Evolutionary conservation across 805 yeast genomes (phyloP).

Genomic region (Teunomyces aglyptinius): DNA sequence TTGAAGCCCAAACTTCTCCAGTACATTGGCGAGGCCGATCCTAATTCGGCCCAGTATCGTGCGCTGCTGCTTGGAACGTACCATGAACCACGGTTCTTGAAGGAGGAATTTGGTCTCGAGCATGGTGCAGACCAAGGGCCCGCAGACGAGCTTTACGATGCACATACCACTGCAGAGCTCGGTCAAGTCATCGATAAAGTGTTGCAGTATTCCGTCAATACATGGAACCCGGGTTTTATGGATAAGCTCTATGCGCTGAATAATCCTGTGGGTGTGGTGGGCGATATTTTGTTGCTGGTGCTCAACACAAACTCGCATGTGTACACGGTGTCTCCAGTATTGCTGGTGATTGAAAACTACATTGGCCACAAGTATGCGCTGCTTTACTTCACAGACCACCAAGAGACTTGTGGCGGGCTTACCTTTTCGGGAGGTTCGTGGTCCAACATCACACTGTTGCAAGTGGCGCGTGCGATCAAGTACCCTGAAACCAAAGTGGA

Average conservation of each 20-base stretch:
- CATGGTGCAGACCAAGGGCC: slow-evolving; percentile 27
- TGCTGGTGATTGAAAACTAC: slow-evolving; percentile 70
- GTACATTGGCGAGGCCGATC: slow-evolving; percentile 52
- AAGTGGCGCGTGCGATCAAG: slow-evolving; percentile 65
- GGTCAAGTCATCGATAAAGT: slow-evolving; percentile 52
- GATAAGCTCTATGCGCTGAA: slow-evolving; percentile 85
- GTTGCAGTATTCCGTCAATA: slow-evolving; percentile 66
- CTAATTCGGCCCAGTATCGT: slow-evolving; percentile 24
- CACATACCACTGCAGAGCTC: slow-evolving; percentile 30
- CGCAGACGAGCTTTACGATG: slow-evolving; percentile 25
- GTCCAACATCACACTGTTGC: slow-evolving; percentile 78
- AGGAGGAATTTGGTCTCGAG: slow-evolving; percentile 19
- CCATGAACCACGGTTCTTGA: slow-evolving; percentile 50
- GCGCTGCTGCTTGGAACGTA: slow-evolving; percentile 50
- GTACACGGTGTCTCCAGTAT: slow-evolving; percentile 78
- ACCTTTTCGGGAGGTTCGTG: slow-evolving; percentile 88
- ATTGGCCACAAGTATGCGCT: slow-evolving; percentile 67
- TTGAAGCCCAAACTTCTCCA: slow-evolving; percentile 51
- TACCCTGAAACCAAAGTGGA: slow-evolving; percentile 66
- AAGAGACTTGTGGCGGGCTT: slow-evolving; percentile 67
- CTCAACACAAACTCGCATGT: slow-evolving; percentile 85
- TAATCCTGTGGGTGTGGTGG: slow-evolving; percentile 76
- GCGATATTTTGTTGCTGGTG: slow-evolving; percentile 65
- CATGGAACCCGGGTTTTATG: slow-evolving; percentile 85
- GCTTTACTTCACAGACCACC: slow-evolving; percentile 47